These are phyloP conservation scores for Tricholoma hemisulphureum DNA, from an alignment of 768 basidiomycete species.

Conservation along the genomic window DNA sequence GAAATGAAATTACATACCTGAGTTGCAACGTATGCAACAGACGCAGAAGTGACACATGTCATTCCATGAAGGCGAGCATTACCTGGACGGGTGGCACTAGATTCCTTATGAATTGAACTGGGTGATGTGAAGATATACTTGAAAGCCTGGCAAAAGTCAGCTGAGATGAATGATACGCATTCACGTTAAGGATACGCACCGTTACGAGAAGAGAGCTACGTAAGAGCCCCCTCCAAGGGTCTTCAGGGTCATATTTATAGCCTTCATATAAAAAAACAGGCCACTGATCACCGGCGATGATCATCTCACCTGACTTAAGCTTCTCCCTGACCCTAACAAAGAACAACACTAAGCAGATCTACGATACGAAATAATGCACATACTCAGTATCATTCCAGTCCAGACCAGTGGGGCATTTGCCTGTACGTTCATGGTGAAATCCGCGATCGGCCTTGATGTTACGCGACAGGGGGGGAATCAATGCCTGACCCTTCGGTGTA, in stretches of 20 bases:
- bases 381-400: too few relatives aligned
- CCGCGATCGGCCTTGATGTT: too few relatives aligned
- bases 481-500: background rate
- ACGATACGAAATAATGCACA: too few relatives aligned
- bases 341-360: too few relatives aligned
- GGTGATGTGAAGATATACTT: slow-evolving; percentile 10
- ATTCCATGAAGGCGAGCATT: slow-evolving; percentile 11
- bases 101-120: slow-evolving; percentile 4
- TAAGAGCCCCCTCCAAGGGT: slow-evolving; percentile 26
- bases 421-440: too few relatives aligned
- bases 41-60: slow-evolving; percentile 10
- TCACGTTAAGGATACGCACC: slow-evolving; percentile 10
- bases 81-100: slow-evolving; percentile 4
- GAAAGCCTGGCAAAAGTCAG: slow-evolving; percentile 4
- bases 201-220: slow-evolving; percentile 17
- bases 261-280: slow-evolving; percentile 21
- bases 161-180: too few relatives aligned
- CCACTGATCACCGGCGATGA: slow-evolving; percentile 23
- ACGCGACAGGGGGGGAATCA: too few relatives aligned
- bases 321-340: too few relatives aligned
- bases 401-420: too few relatives aligned
- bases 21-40: slow-evolving; percentile 12
- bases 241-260: slow-evolving; percentile 17
- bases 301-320: slow-evolving; percentile 8
- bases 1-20: slow-evolving; percentile 3